Conservation (phyloP, 352 stramenopile species). For the Pythium folliculosum region DNA sequence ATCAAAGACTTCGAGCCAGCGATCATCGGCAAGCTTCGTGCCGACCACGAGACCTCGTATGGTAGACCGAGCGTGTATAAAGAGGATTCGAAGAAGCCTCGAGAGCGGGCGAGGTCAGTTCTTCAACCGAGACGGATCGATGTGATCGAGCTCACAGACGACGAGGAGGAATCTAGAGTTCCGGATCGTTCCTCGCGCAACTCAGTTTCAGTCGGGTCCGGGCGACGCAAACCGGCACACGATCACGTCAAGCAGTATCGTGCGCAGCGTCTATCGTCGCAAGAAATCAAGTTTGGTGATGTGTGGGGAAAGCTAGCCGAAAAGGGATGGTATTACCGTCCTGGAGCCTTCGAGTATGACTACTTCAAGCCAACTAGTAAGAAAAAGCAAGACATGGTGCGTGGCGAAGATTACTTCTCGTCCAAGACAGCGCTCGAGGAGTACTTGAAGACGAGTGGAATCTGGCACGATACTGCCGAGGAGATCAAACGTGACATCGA, state of each 20-base stretch:
- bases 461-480: conserved; percentile 47
- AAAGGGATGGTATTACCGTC: conserved; percentile 55
- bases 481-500: conserved; percentile 31
- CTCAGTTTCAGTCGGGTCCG: conserved; percentile 3
- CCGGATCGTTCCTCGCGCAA: background rate
- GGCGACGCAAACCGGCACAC: conserved; percentile 15
- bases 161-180: conserved; percentile 27
- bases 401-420: conserved; percentile 56
- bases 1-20: conserved; percentile 43
- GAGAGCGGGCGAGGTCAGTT: background rate
- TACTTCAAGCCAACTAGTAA: conserved; percentile 69
- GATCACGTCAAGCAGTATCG: conserved; percentile 23
- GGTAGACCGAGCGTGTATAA: background rate
- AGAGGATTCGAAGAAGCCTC: background rate
- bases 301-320: conserved; percentile 51
- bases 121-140: background rate
- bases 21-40: conserved; percentile 42
- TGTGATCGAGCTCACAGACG: conserved; percentile 25
- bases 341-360: conserved; percentile 53
- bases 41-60: conserved; percentile 35
- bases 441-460: conserved; percentile 50
- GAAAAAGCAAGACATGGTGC: conserved; percentile 33
- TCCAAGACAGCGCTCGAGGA: conserved; percentile 42
- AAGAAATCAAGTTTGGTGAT: conserved; percentile 60
- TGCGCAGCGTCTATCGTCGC: background rate